Evolutionary conservation across 163 green algal species (phyloP), one percentile per base, ranked within the genome.

Genomic region (Scenedesmus sp.): DNA sequence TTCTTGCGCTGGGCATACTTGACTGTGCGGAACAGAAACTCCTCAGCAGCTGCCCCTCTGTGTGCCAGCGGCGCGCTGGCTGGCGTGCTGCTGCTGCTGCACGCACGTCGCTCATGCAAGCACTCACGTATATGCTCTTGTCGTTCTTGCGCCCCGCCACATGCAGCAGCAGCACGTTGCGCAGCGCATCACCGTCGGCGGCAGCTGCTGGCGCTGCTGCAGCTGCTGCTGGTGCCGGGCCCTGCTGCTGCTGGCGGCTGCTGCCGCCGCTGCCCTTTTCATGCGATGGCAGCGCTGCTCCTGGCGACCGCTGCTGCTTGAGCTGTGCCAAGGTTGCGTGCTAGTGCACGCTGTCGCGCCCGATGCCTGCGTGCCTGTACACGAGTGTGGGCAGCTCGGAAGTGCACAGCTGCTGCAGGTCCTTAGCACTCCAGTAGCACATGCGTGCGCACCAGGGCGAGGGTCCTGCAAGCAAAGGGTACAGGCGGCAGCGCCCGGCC

Each of bases 1-100:
- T 98, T 98, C 30, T 93, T 89, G 43, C 96, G 95, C 93, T 96
- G 93, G 0, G 96, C 96, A 86, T 97, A 95, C 81, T 97, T 97
- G 26, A 93, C 61, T 20, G 6, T 61, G 51, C 51, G 3, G 56
- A 20, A 16, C 56, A n/a, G 56, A n/a, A 70, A n/a, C n/a, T n/a
- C 56, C 2, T n/a, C 22, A 7, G 13, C 56, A n/a, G 15, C 13
- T 70, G 51, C 51, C 24, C 33, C 22, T 24, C 30, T 76, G 30
- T 40, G 65, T n/a, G n/a, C n/a, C n/a, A n/a, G 15, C 65, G 37
- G 65, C 65, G 26, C 30, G 16, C 30, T 18, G 37, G 65, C 30
- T 76, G 24, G 56, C 2, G 7, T 76, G 65, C 65, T 20, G 65
- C 65, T 76, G 4, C 30, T 76, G 15, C 65, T 76, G 65, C 65